Conservation (phyloP, 2,329 filamentous ascomycete species). For the Ophiostoma fasciatum region DNA sequence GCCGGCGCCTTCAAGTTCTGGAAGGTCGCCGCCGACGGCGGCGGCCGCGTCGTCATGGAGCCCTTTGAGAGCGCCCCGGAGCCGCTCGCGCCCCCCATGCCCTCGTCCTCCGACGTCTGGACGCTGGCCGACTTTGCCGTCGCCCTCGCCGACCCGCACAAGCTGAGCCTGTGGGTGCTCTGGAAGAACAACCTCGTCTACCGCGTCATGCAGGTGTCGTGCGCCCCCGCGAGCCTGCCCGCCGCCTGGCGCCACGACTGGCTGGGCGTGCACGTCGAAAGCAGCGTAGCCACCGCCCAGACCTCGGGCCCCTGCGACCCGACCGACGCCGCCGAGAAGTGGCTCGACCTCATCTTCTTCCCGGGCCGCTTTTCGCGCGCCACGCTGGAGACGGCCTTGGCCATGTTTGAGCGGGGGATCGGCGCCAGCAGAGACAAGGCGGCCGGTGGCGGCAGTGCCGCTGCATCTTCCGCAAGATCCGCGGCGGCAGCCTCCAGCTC, state of each 20-base stretch:
- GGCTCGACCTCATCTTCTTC: conserved; percentile 69
- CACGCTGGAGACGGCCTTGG: conserved; percentile 69
- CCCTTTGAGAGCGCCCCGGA: conserved; percentile 37
- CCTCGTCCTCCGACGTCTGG: conserved; percentile 62
- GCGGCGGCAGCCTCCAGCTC: conserved; percentile 18
- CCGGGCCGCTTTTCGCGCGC: conserved; percentile 69
- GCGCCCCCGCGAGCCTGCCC: conserved; percentile 49
- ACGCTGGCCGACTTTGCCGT: conserved; percentile 64
- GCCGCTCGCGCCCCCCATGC: conserved; percentile 51
- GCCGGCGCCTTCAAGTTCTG: conserved; percentile 92
- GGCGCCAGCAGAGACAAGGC: conserved; percentile 23
- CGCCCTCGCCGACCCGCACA: conserved; percentile 31
- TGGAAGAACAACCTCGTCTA: conserved; percentile 79
- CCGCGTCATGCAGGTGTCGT: conserved; percentile 56
- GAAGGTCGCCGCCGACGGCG: conserved; percentile 51
- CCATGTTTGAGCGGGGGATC: conserved; percentile 60
- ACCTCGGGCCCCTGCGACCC: conserved; percentile 48
- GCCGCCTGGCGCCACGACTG: conserved; percentile 53
- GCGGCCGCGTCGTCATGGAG: conserved; percentile 47
- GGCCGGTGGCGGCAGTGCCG: background rate
- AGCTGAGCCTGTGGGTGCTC: conserved; percentile 50
- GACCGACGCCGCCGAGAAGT: conserved; percentile 63
- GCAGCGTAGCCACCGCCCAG: conserved; percentile 36
- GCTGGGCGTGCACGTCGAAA: conserved; percentile 52
- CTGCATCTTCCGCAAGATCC: background rate